Percentiles rank a stretch among this genome's conserved stretches.
Evolutionary conservation across 2,329 filamentous ascomycete species (phyloP).

Genomic region (Venturiaceae sp.): DNA sequence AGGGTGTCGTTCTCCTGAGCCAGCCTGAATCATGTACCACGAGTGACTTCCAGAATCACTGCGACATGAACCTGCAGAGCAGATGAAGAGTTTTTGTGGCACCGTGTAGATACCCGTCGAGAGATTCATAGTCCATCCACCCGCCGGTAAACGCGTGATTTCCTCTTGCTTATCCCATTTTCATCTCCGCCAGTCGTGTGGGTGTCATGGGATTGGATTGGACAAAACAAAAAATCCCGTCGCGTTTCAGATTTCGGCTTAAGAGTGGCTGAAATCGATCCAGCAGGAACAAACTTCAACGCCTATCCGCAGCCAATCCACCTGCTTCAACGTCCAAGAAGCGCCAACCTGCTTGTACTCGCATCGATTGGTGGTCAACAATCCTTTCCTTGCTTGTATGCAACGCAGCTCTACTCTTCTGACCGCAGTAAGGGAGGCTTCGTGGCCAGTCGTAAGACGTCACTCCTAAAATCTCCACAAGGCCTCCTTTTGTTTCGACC

Average conservation of each 20-base stretch:
- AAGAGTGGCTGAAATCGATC: not conserved
- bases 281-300: not conserved
- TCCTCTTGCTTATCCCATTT: not conserved
- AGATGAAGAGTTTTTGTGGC: too few species aligned
- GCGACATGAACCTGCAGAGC: too few species aligned
- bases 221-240: too few species aligned
- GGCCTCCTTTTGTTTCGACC: not conserved
- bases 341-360: not conserved
- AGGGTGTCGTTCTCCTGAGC: too few species aligned
- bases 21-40: too few species aligned
- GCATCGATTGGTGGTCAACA: not conserved
- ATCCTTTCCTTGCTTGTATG: not conserved
- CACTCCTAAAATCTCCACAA: not conserved
- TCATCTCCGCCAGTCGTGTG: not conserved
- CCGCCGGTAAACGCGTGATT: too few species aligned
- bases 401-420: not conserved
- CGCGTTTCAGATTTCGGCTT: not conserved
- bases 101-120: too few species aligned
- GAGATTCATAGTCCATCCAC: too few species aligned
- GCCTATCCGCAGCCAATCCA: not conserved
- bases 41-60: too few species aligned
- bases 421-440: not conserved
- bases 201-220: not conserved
- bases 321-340: not conserved
- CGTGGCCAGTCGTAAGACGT: not conserved